Conservation (phyloP, 129 eudicot genomes). For the Escallonia herrerae region DNA sequence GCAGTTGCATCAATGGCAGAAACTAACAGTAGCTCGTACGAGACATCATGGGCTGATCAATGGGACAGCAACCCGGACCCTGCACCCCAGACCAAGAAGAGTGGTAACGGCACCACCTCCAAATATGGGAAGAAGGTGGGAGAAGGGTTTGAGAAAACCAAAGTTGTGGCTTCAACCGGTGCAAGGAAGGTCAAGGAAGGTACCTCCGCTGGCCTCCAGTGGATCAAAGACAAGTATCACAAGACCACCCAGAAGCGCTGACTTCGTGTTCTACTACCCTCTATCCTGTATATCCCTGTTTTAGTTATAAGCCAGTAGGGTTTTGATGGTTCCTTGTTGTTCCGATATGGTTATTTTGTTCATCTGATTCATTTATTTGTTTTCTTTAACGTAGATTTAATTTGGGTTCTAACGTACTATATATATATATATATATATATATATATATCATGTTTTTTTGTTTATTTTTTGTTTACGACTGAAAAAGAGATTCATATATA, state of each 20-base stretch:
- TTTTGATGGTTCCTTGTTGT: too few relatives aligned
- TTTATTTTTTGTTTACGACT: too few relatives aligned
- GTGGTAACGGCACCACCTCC: constrained; percentile 16
- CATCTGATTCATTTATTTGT: too few relatives aligned
- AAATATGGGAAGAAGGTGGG: constrained; percentile 44
- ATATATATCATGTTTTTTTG: too few relatives aligned
- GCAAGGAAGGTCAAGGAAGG: constrained; percentile 47
- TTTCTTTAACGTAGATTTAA: too few relatives aligned
- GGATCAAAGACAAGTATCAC: constrained; percentile 62
- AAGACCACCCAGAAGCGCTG: constrained; percentile 47
- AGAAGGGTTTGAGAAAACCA: constrained; percentile 52
- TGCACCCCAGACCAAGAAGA: neutral
- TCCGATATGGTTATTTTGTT: too few relatives aligned
- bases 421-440: too few relatives aligned
- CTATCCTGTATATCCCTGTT: too few relatives aligned
- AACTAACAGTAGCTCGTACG: constrained; percentile 22
- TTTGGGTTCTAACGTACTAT: too few relatives aligned
- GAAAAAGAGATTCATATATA: too few relatives aligned
- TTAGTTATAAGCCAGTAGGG: too few relatives aligned
- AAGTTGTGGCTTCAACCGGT: constrained; percentile 37
- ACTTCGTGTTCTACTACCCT: neutral
- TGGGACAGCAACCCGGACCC: constrained; percentile 55
- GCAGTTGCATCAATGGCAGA: neutral
- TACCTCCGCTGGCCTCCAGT: constrained; percentile 32
- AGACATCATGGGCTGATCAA: constrained; percentile 61